Base-by-base conservation (phyloP, 148 eudicot genomes). In the Nepenthes gracilis region DNA sequence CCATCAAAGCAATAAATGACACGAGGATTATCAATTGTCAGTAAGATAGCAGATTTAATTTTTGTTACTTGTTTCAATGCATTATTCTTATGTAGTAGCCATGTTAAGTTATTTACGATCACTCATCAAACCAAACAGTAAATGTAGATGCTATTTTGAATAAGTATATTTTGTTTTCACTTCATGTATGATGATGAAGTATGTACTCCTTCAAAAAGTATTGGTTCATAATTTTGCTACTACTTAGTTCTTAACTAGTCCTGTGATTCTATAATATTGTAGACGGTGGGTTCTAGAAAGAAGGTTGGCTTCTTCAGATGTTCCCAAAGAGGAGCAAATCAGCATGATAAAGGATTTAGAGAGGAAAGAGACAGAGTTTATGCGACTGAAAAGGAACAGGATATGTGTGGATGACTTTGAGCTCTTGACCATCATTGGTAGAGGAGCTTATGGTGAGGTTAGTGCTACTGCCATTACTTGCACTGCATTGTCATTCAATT, bases 381-480 rank as follows among this genome's bases (percentile, higher is more conserved):
- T 90, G 83, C 76, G 97, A 59, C 74, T 90, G 66, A 87, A 82
- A 76, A 87, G 97, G 81, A 82, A 90, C 75, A 87, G 86, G 70
- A 87, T 86, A 64, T 84, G 95, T 48, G 97, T 87, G 48, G 92
- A 90, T 74, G 97, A 90, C 77, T 90, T 90, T 76, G 97, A 90
- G 70, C 79, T 81, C 57, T 72, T 90, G 62, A 90, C 95, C 66
- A 87, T 90, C 72, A 87, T 90, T 51, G 97, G 97, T 33, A 81
- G 97, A 76, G 97, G 97, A 72, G 97, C 97, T 70, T 90, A 74
- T 69, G 97, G 97, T 37, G 97, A 90, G 97, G 97, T 90, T 69
- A 80, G 95, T 23, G 23, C 23, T 23, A 23, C 23, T 23, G 23
- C 23, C 23, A 23, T 23, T 23, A 23, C 6, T 76, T 52, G 9